Conservation (phyloP, 2,329 filamentous ascomycete species). For the Sporothrix dimorphospora region DNA sequence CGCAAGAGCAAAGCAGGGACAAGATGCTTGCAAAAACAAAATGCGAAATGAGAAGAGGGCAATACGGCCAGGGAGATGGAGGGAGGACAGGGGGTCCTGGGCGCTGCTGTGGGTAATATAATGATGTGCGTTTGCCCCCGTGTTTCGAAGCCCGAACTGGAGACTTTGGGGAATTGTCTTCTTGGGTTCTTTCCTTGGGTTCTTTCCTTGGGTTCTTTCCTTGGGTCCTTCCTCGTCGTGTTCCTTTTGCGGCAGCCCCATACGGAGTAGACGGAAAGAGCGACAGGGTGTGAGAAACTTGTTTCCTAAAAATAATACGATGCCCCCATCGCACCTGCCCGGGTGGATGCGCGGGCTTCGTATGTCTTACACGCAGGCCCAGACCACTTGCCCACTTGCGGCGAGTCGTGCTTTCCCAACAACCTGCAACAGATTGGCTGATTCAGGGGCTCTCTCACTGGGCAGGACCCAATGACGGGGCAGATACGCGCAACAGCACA, state of each 20-base stretch:
- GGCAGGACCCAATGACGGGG: background rate
- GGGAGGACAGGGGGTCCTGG: conserved; percentile 17
- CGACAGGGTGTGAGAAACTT: conserved; percentile 10
- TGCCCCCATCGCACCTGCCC: conserved; percentile 4
- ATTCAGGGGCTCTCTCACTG: conserved; percentile 19
- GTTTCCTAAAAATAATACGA: conserved; percentile 4
- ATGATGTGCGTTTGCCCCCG: conserved; percentile 27
- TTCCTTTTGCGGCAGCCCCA: background rate
- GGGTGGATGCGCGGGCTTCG: background rate
- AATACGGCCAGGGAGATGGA: background rate
- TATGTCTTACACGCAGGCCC: conserved; percentile 8
- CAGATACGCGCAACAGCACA: conserved; percentile 10
- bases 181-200: background rate
- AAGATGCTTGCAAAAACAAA: conserved; percentile 15
- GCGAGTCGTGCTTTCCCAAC: conserved; percentile 23
- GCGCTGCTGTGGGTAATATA: conserved; percentile 25
- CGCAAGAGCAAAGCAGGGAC: conserved; percentile 11
- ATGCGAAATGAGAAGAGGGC: conserved; percentile 25
- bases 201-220: too few species aligned
- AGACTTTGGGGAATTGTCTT: conserved; percentile 15
- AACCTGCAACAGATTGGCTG: conserved; percentile 17
- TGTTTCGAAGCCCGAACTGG: conserved; percentile 27
- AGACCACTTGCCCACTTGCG: conserved; percentile 17
- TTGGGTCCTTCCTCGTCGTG: conserved; percentile 12
- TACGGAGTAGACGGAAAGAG: conserved; percentile 14